Percentiles rank a stretch among this genome's conserved stretches.
phyloP scores from a whole-genome alignment of 805 yeast genomes.

The Debaryomyces maramus region DNA sequence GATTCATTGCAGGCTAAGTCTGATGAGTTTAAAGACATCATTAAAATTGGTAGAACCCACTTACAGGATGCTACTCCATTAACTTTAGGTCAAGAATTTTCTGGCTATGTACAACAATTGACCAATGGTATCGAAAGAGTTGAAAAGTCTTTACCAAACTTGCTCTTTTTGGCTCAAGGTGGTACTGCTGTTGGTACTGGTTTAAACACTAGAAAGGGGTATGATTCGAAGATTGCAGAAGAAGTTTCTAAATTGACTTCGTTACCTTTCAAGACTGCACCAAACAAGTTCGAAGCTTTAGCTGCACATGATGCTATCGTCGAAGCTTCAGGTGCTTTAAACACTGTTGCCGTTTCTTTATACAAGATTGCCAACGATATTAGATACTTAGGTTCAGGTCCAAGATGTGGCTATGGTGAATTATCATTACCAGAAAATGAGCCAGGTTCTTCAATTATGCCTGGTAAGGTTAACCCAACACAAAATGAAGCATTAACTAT shows the following conservation, averaged over 20 bases:
- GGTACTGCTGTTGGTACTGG: conserved; percentile 99
- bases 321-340: conserved; percentile 95
- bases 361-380: conserved; percentile 98
- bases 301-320: conserved; percentile 99
- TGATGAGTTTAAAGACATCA: conserved; percentile 82
- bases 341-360: conserved; percentile 89
- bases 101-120: conserved; percentile 93
- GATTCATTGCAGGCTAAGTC: conserved; percentile 76
- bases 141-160: conserved; percentile 70
- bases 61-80: conserved; percentile 98
- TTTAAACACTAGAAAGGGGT: conserved; percentile 89
- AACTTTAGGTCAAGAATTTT: conserved; percentile 96
- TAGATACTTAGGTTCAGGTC: conserved; percentile 97
- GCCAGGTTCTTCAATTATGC: conserved; percentile 99
- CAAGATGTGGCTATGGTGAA: conserved; percentile 99
- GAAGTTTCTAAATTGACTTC: conserved; percentile 87
- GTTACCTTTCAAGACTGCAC: conserved; percentile 87
- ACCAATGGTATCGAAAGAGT: conserved; percentile 88
- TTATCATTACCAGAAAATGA: conserved; percentile 94
- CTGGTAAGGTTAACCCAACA: conserved; percentile 99
- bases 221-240: conserved; percentile 81
- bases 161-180: conserved; percentile 92
- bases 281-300: conserved; percentile 97
- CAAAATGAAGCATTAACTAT: conserved; percentile 98
- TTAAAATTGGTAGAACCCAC: conserved; percentile 98